Percentiles rank a stretch among this genome's conserved stretches.
These are phyloP conservation scores for Cladorrhinum sp. DNA, from an alignment of 2,329 filamentous ascomycete genomes.

Conservation along the genomic window DNA sequence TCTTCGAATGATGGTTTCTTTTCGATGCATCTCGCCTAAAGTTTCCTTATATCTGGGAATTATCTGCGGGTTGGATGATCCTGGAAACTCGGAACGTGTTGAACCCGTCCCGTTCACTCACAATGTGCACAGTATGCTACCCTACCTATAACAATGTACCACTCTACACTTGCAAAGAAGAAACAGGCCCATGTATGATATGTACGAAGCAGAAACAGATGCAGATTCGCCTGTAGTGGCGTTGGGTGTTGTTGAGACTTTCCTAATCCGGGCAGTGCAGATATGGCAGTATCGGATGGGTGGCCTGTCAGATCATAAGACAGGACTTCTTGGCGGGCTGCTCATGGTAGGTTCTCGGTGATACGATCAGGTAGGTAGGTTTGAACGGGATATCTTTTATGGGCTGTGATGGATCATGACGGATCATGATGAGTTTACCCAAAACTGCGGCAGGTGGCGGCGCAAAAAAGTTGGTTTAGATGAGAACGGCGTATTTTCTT, in stretches of 20 bases:
- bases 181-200: constrained; percentile 4
- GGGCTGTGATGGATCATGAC: background rate
- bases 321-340: constrained; percentile 1
- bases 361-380: background rate
- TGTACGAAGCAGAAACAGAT: too few species aligned
- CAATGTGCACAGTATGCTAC: too few species aligned
- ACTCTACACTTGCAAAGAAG: background rate
- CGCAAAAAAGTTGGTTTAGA: too few species aligned
- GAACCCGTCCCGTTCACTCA: constrained; percentile 1
- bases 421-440: too few species aligned
- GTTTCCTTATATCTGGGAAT: background rate
- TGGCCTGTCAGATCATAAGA: background rate
- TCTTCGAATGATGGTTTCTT: background rate
- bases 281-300: background rate
- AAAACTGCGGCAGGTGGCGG: too few species aligned
- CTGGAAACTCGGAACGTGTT: too few species aligned
- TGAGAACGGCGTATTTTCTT: too few species aligned
- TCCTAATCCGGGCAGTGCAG: constrained; percentile 16
- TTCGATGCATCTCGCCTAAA: background rate
- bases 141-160: background rate
- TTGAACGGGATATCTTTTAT: background rate
- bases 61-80: constrained; percentile 2
- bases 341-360: background rate
- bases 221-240: too few species aligned
- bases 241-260: constrained; percentile 1